Evolutionary conservation across 257 asterid species (phyloP).

Genomic region (Anisodus acutangulus): DNA sequence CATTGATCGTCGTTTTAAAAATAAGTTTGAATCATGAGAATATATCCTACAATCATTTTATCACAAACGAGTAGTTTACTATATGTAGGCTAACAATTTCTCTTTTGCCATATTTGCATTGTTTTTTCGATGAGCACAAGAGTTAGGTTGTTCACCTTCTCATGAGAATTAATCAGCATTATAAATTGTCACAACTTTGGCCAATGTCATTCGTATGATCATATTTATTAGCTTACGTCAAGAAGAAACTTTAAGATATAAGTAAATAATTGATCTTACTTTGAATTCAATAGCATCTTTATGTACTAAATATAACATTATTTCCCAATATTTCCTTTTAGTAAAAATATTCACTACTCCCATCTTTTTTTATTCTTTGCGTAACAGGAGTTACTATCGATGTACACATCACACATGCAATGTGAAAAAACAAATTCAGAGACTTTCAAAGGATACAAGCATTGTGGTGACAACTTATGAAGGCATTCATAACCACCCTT

Average conservation of each 20-base stretch:
- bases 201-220: neutral
- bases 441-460: slow-evolving; percentile 76
- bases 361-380: neutral
- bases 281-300: too few relatives aligned
- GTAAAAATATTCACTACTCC: neutral
- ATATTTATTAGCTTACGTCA: neutral
- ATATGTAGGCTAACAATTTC: neutral
- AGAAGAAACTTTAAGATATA: neutral
- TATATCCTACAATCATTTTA: neutral
- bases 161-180: neutral
- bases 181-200: neutral
- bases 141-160: slow-evolving; percentile 26
- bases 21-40: neutral
- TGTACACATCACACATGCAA: slow-evolving; percentile 97
- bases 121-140: neutral
- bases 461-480: slow-evolving; percentile 90
- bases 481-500: slow-evolving; percentile 94
- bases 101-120: neutral
- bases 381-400: slow-evolving; percentile 86
- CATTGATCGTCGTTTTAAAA: neutral
- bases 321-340: neutral
- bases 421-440: slow-evolving; percentile 94
- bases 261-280: too few relatives aligned
- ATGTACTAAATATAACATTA: neutral
- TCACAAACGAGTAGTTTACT: too few relatives aligned